phyloP scores from a whole-genome alignment of 805 yeast species.

The Cyberlindnera lachancei region DNA sequence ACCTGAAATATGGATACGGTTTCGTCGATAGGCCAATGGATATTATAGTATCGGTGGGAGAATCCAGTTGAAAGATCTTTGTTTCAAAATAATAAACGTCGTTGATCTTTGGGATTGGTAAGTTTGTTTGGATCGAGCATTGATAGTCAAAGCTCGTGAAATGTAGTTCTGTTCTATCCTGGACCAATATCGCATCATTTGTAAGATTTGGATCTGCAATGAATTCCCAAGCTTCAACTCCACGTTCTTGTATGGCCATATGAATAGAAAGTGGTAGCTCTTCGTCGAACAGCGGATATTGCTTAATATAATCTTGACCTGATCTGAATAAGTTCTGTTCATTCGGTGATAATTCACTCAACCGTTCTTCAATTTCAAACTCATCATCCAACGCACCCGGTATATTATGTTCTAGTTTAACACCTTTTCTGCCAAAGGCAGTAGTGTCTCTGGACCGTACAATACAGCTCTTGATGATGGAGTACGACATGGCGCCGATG shows the following conservation, averaged over 20 bases:
- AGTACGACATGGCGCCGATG: constrained; percentile 4
- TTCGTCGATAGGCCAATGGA: constrained; percentile 62
- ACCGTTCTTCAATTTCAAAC: constrained; percentile 42
- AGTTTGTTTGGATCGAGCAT: constrained; percentile 30
- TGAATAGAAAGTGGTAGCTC: constrained; percentile 24
- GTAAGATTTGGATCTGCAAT: constrained; percentile 34
- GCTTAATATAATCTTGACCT: constrained; percentile 30
- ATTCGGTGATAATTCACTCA: constrained; percentile 40
- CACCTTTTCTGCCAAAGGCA: constrained; percentile 5
- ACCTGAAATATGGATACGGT: constrained; percentile 68
- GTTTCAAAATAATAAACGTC: constrained; percentile 65
- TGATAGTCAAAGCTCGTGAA: constrained; percentile 30
- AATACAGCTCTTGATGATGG: constrained; percentile 1
- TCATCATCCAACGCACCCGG: constrained; percentile 55
- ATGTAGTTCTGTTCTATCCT: constrained; percentile 28
- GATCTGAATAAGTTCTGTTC: constrained; percentile 44
- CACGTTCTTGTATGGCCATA: constrained; percentile 63
- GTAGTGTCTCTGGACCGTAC: no score
- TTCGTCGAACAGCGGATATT: constrained; percentile 17
- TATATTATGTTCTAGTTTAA: constrained; percentile 22
- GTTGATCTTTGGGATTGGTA: constrained; percentile 44
- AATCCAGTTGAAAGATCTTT: constrained; percentile 38
- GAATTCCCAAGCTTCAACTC: constrained; percentile 81
- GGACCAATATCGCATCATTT: constrained; percentile 45
- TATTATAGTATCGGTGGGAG: constrained; percentile 37